Conservation (phyloP, 1,139 yeast genomes). For the Protomyces arabidopsidicola region DNA sequence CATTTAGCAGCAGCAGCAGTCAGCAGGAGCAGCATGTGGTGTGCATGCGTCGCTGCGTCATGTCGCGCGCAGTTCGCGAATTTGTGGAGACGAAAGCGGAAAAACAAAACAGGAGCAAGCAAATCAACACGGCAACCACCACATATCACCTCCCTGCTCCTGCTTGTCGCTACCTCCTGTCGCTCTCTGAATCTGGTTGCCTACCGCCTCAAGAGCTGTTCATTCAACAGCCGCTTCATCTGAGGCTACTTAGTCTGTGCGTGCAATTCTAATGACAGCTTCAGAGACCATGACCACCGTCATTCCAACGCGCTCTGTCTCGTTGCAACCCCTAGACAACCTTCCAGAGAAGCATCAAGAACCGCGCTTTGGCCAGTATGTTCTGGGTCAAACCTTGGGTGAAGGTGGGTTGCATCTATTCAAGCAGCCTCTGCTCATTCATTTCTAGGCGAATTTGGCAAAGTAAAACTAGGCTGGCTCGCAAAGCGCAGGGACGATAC, state of each 20-base stretch:
- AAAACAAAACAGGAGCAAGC: not conserved
- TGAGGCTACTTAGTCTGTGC: not conserved
- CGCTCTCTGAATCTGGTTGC: too few species aligned
- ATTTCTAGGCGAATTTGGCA: constrained; percentile 66
- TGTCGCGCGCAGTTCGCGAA: not conserved
- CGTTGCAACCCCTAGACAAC: not conserved
- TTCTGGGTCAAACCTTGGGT: constrained; percentile 89
- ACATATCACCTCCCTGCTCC: too few species aligned
- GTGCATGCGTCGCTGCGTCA: not conserved
- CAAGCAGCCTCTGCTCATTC: not conserved
- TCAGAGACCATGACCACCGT: not conserved
- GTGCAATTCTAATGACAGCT: not conserved
- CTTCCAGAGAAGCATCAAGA: not conserved
- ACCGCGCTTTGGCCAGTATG: constrained; percentile 62
- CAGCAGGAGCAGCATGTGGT: not conserved
- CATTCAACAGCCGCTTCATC: too few species aligned
- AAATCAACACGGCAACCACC: not conserved
- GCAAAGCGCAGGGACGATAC: constrained; percentile 5
- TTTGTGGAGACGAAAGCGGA: not conserved
- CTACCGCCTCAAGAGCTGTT: too few species aligned
- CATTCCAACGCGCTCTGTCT: not conserved
- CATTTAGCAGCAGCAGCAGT: not conserved
- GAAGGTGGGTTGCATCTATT: constrained; percentile 54
- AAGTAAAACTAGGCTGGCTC: constrained; percentile 90
- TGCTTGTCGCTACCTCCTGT: too few species aligned